Evolutionary conservation across 805 yeast species (phyloP).

Genomic region (Metschnikowia picachoensis): DNA sequence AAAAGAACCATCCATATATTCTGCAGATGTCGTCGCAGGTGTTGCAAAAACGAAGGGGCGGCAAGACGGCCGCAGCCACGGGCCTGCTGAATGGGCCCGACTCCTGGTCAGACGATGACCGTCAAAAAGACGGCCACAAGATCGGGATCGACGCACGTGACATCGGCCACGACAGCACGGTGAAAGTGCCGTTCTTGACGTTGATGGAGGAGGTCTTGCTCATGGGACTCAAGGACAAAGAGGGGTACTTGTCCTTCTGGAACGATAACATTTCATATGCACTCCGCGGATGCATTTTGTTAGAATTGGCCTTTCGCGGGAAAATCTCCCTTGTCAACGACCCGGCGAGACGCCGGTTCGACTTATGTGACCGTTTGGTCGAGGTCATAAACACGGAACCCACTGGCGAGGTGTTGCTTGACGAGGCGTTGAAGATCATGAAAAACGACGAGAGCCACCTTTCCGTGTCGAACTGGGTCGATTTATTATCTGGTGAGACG

Average conservation of each 20-base stretch:
- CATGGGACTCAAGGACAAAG: constrained; percentile 91
- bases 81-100: not conserved
- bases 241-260: constrained; percentile 97
- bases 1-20: not conserved
- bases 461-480: constrained; percentile 88
- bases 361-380: constrained; percentile 79
- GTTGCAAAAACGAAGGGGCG: constrained; percentile 73
- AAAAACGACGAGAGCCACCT: constrained; percentile 74
- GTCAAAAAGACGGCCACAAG: constrained; percentile 43
- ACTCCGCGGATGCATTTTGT: constrained; percentile 85
- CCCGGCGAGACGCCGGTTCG: constrained; percentile 85
- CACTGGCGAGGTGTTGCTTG: constrained; percentile 93
- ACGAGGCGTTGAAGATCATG: constrained; percentile 90
- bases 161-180: constrained; percentile 38
- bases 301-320: constrained; percentile 89
- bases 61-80: constrained; percentile 14
- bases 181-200: constrained; percentile 68
- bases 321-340: constrained; percentile 87
- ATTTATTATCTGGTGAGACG: constrained; percentile 89
- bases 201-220: constrained; percentile 94
- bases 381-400: constrained; percentile 82
- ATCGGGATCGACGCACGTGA: constrained; percentile 82
- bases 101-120: constrained; percentile 24
- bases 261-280: constrained; percentile 97
- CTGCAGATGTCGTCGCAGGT: constrained; percentile 40